phyloP scores from a whole-genome alignment of 148 eudicot species.

The Chenopodium album region DNA sequence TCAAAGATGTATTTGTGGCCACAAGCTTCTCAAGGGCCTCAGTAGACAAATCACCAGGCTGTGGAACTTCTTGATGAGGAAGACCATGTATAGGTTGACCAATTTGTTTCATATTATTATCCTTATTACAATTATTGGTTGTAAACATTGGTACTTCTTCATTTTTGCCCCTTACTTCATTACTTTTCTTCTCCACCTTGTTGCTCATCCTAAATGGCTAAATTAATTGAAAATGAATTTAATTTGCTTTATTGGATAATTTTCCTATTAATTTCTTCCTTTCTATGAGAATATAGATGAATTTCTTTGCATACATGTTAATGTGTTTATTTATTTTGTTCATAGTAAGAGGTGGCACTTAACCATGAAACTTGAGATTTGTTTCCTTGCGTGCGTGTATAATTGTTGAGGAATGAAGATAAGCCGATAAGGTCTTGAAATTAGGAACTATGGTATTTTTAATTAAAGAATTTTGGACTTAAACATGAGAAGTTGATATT shows the following conservation, averaged over 20 bases:
- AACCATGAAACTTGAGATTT: neutral
- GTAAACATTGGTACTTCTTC: neutral
- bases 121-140: neutral
- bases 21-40: neutral
- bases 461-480: too few species aligned
- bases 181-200: neutral
- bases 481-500: too few species aligned
- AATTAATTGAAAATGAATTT: too few species aligned
- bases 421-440: neutral
- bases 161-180: neutral
- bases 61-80: slow-evolving; percentile 9
- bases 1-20: neutral
- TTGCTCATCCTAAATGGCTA: neutral
- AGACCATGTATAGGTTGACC: neutral
- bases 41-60: neutral
- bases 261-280: neutral
- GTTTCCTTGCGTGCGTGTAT: neutral
- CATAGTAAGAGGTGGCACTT: slow-evolving; percentile 1
- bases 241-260: too few species aligned
- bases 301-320: neutral
- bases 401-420: neutral
- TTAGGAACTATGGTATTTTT: too few species aligned
- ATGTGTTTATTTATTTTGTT: too few species aligned
- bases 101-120: neutral
- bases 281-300: neutral